Evolutionary conservation across 768 basidiomycete species (phyloP), one percentile per base, ranked within the genome.

Genomic region (Agrocybe pediades): DNA sequence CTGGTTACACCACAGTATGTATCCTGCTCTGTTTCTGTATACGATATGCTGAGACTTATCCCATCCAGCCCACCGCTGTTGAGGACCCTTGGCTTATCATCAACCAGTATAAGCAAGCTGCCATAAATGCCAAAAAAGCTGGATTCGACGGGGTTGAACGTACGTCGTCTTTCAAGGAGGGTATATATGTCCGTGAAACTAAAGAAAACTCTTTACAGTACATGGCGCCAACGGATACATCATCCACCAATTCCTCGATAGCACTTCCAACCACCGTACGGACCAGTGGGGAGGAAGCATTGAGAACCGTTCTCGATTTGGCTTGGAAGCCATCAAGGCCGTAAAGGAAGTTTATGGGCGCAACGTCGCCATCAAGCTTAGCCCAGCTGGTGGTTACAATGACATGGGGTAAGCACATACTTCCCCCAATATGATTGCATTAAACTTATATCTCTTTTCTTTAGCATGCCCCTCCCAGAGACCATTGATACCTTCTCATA

Each of bases 201-300:
- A 15, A 15, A 36, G 13, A 36, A 36, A 36, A 2, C 36, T 49
- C 2, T 27, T 6, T 3, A 0, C 43, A 79, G 65, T 84, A 61
- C 74, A 75, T 43, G 71, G 72, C 9, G 75, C 76, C 13, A 71
- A 70, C 47, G 79, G 80, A 1, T 78, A 76, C 52, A 65, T 80
- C 6, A 48, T 77, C 24, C 65, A 75, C 52, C 81, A 85, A 51
- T 83, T 85, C 71, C 65, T 82, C 16, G 78, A 84, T 54, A 65
- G 59, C 33, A 71, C 62, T 2, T 65, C 76, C 16, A 85, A 85
- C 49, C 59, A 60, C 39, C 76, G 83, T 24, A 80, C 76, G 9
- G 85, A 85, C 68, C 64, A 75, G 51, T 88, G 80, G 72, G 85
- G 86, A 8, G 86, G 85, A 11, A 78, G 75, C 36, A 54, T 79